Base-by-base conservation (phyloP, 2,329 filamentous ascomycete genomes). In the Ophiostoma populinum region DNA sequence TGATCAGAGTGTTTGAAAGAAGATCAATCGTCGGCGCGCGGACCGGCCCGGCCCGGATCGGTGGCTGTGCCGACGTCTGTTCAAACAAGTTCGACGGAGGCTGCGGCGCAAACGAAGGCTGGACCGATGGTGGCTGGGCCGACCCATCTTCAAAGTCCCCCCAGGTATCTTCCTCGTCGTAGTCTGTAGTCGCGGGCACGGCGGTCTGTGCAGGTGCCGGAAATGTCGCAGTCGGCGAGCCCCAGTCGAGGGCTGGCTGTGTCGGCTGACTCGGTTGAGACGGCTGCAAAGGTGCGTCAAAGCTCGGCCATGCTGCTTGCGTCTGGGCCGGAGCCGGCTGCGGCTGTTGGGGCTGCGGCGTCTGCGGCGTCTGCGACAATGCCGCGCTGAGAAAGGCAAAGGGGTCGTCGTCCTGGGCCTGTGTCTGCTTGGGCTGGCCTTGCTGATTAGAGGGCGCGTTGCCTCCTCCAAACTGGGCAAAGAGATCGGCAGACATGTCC, bases 401-500 rank as follows among this genome's bases (percentile, higher is more conserved):
- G 3, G 50, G 51, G 29, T 55, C 54, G 24, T 38, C 38, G 10
- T 17, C 31, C 35, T 43, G 22, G 13, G 35, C 10, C 11, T 28
- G 30, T 10, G 34, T 6, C 38, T 34, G 45, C 21, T 16, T 40
- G 32, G 32, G 10, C 19, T 47, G 46, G 18, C 43, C 42, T n/a
- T 42, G 34, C 21, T 46, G 43, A 32, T 52, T 47, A 12, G 45
- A 41, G n/a, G 45, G 40, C 3, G n/a, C n/a, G n/a, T n/a, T n/a
- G n/a, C n/a, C n/a, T n/a, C n/a, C n/a, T n/a, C 66, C 69, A 45
- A 77, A 75, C 44, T 71, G 67, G 37, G 70, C 71, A 47, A 76
- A 71, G 38, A 77, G 63, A 52, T 76, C 70, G 42, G 70, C 68
- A 45, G 72, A 77, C 71, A 76, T 77, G n/a, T n/a, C n/a, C n/a